phyloP scores from a whole-genome alignment of 441 rosid genomes.

The Geranium incanum region DNA sequence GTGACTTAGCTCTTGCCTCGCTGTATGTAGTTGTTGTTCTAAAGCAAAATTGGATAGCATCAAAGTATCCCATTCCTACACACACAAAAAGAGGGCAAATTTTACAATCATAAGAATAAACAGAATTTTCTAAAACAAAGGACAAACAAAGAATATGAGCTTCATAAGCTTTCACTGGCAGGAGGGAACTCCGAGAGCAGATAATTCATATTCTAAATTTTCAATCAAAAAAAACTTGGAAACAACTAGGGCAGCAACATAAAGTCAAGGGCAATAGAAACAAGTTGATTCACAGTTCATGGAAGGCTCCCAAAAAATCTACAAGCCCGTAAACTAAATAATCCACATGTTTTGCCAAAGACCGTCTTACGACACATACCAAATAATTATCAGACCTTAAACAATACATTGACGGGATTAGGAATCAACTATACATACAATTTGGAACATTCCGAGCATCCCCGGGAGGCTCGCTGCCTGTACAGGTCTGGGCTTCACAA shows the following conservation, averaged over 20 bases:
- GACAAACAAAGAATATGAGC: not conserved
- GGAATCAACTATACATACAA: too few relatives aligned
- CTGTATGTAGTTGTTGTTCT: constrained; percentile 93
- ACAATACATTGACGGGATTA: too few relatives aligned
- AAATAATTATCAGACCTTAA: too few relatives aligned
- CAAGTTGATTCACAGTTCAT: not conserved
- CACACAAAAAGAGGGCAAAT: not conserved
- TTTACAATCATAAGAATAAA: not conserved
- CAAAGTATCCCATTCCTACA: constrained; percentile 96
- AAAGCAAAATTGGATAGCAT: constrained; percentile 91
- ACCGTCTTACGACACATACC: not conserved
- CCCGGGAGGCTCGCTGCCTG: constrained; percentile 96
- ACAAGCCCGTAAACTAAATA: too few relatives aligned
- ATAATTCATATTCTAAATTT: not conserved
- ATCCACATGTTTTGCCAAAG: not conserved
- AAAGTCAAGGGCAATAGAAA: not conserved
- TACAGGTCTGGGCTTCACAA: constrained; percentile 13
- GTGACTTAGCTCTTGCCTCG: constrained; percentile 97
- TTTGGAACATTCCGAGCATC: constrained; percentile 32
- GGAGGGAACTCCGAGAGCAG: not conserved
- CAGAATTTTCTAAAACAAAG: not conserved
- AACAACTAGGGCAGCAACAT: not conserved
- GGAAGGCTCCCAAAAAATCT: not conserved
- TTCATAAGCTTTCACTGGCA: not conserved
- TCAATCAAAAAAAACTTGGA: not conserved